Conservation (phyloP, 2,329 filamentous ascomycete species). For the Aspergillus sergii region DNA sequence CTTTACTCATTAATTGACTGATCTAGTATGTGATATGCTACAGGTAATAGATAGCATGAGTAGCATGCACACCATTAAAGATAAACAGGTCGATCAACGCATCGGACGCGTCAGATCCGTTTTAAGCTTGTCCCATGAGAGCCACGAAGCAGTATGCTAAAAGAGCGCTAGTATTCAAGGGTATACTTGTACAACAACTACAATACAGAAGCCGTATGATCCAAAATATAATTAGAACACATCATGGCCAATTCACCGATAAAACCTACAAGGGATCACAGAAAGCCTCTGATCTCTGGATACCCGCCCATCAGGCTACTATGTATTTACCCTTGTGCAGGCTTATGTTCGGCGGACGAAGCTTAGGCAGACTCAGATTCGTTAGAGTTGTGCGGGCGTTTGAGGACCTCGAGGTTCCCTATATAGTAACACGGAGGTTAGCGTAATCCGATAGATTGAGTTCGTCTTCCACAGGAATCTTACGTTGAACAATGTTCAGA, state of each 20-base stretch:
- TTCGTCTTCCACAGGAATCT: conserved; percentile 33
- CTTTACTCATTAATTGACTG: background rate
- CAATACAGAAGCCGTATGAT: conserved; percentile 21
- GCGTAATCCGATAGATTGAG: background rate
- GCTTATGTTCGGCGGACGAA: background rate
- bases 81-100: background rate
- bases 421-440: conserved; percentile 8
- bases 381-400: conserved; percentile 26
- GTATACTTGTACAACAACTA: conserved; percentile 33
- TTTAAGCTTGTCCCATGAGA: background rate
- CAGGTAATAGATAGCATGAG: background rate
- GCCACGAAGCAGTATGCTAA: background rate
- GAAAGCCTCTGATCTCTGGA: background rate
- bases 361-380: conserved; percentile 16
- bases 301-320: background rate
- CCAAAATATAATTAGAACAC: conserved; percentile 4
- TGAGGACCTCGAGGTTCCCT: conserved; percentile 40
- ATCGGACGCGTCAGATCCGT: background rate
- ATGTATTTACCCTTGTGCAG: background rate
- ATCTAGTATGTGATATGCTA: conserved; percentile 1
- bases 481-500: conserved; percentile 80
- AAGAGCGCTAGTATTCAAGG: conserved; percentile 24
- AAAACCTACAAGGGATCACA: background rate
- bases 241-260: conserved; percentile 3
- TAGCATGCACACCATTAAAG: background rate